Evolutionary conservation across 176 grass and related monocot genomes (phyloP).

Genomic region (Triticum dicoccoides): DNA sequence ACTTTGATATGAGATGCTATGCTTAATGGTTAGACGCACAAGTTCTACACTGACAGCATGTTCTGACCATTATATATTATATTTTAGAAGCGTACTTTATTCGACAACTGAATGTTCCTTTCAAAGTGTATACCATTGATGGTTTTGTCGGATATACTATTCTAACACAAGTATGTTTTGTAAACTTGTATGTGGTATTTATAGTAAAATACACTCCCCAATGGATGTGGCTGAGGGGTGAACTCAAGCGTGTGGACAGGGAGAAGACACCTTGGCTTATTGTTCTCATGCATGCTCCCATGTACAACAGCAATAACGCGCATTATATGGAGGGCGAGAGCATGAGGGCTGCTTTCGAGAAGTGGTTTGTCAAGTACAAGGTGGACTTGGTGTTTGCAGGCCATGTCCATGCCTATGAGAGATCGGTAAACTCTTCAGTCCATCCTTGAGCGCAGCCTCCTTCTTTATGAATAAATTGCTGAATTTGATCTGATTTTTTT

Average conservation of each 20-base stretch:
- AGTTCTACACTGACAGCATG: not conserved
- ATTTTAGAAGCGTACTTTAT: conserved; percentile 3
- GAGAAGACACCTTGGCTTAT: conserved; percentile 99
- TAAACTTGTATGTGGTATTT: conserved; percentile 23
- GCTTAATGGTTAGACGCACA: not conserved
- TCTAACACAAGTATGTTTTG: not conserved
- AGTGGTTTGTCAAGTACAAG: conserved; percentile 90
- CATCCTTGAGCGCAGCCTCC: not conserved
- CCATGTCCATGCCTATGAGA: conserved; percentile 96
- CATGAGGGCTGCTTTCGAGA: conserved; percentile 78
- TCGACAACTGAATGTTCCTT: not conserved
- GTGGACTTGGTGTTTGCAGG: conserved; percentile 91
- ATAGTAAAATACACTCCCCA: conserved; percentile 97
- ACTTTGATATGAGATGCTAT: not conserved
- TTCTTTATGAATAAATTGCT: not conserved
- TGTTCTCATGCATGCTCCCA: conserved; percentile 86
- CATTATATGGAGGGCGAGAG: conserved; percentile 98
- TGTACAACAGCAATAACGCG: conserved; percentile 88
- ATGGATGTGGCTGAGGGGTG: conserved; percentile 70
- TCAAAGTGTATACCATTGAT: not conserved
- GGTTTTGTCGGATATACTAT: not conserved
- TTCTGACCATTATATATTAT: not conserved
- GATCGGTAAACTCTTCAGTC: conserved; percentile 57
- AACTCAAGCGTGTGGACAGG: conserved; percentile 74
- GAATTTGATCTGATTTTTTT: not conserved